phyloP scores from a whole-genome alignment of 2,329 filamentous ascomycete genomes.

The Sclerotinia nivalis region DNA sequence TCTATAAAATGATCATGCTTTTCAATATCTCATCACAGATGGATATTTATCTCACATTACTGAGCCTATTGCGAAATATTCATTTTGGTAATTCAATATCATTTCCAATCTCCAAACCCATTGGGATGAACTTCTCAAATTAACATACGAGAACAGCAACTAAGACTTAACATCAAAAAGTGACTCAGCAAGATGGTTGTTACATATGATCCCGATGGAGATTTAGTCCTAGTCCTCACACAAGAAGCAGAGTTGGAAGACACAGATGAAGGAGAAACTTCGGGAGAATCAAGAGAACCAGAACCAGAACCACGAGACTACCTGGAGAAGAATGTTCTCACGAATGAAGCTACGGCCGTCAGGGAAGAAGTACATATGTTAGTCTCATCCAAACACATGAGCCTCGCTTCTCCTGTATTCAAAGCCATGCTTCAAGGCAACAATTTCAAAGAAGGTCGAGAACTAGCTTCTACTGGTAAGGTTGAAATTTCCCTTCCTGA shows the following conservation, averaged over 20 bases:
- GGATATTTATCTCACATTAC: background rate
- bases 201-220: constrained; percentile 16
- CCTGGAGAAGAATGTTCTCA: background rate
- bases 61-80: background rate
- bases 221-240: constrained; percentile 14
- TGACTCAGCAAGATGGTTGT: background rate
- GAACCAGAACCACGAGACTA: background rate
- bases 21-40: no score
- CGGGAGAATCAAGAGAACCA: background rate
- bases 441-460: constrained; percentile 15
- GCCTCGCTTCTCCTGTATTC: constrained; percentile 21
- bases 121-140: background rate
- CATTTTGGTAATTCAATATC: background rate
- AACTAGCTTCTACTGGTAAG: constrained; percentile 4
- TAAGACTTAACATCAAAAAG: background rate
- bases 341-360: no score
- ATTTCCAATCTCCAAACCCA: background rate
- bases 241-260: background rate
- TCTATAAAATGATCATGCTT: background rate
- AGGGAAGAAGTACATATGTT: constrained; percentile 17
- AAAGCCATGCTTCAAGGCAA: constrained; percentile 18
- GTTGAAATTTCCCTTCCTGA: constrained; percentile 16
- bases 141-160: background rate
- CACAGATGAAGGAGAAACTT: background rate
- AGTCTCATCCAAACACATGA: constrained; percentile 22